Conservation (phyloP, 768 basidiomycete genomes). For the Gloeopeniophorella convolvens region DNA sequence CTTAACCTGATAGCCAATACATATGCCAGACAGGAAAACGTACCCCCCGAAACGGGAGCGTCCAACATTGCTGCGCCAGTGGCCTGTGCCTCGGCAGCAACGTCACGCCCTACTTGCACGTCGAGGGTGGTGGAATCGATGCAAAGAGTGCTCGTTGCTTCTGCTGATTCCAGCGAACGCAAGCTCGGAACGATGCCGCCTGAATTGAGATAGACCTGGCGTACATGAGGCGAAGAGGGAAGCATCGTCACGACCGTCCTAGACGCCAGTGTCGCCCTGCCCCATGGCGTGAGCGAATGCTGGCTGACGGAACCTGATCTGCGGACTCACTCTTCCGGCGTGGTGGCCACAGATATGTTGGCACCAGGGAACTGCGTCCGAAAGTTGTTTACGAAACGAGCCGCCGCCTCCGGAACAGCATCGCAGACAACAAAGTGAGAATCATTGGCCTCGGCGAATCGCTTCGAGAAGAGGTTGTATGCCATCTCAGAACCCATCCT, state of each 20-base stretch:
- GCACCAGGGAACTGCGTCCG: conserved; percentile 51
- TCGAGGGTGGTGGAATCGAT: conserved; percentile 93
- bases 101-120: conserved; percentile 60
- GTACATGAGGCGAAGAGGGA: conserved; percentile 85
- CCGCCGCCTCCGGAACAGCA: conserved; percentile 52
- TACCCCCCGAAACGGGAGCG: conserved; percentile 92
- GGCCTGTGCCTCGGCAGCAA: conserved; percentile 46
- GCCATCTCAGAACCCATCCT: conserved; percentile 89
- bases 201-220: conserved; percentile 57
- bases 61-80: conserved; percentile 77
- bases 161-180: conserved; percentile 33
- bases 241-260: conserved; percentile 82
- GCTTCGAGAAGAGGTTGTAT: conserved; percentile 76
- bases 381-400: conserved; percentile 51
- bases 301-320: no score
- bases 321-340: conserved; percentile 66
- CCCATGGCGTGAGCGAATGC: background rate
- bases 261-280: conserved; percentile 58
- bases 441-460: conserved; percentile 44
- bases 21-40: conserved; percentile 22
- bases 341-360: conserved; percentile 48
- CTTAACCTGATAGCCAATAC: background rate
- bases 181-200: conserved; percentile 64
- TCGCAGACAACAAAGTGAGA: conserved; percentile 74
- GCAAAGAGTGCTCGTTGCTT: conserved; percentile 47